Conservation (phyloP, 129 eudicot genomes). For the Scalesia atractyloides region DNA sequence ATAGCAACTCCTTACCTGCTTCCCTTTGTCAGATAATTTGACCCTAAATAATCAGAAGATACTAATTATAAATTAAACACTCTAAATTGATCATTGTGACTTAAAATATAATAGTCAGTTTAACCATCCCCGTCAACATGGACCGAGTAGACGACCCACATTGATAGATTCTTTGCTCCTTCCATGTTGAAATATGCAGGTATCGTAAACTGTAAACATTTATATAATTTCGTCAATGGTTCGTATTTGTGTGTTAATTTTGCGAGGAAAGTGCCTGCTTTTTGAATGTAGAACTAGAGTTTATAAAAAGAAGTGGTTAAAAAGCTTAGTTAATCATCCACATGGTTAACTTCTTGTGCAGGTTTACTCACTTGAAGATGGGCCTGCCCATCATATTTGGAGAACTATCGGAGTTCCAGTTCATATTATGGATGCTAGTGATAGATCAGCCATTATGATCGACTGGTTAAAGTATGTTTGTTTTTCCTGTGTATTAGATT, state of each 20-base stretch:
- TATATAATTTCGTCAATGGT: background rate
- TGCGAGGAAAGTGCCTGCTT: background rate
- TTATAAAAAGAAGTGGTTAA: constrained; percentile 10
- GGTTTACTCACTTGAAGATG: constrained; percentile 83
- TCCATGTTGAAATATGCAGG: background rate
- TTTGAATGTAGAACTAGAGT: constrained; percentile 1
- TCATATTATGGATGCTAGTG: constrained; percentile 41
- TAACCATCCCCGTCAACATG: background rate
- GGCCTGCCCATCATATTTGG: constrained; percentile 77
- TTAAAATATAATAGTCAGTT: background rate
- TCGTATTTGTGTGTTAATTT: background rate
- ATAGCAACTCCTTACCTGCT: background rate
- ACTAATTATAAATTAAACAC: background rate
- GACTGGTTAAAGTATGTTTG: constrained; percentile 91
- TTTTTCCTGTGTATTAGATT: constrained; percentile 6
- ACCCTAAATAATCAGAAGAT: background rate
- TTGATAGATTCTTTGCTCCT: background rate
- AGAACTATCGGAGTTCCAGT: constrained; percentile 59
- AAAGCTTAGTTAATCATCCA: constrained; percentile 6
- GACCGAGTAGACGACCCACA: background rate
- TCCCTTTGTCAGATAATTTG: background rate
- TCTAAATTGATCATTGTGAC: background rate
- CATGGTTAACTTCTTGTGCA: constrained; percentile 26
- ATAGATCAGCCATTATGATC: constrained; percentile 37
- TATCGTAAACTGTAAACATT: background rate